Conservation (phyloP, 2,329 filamentous ascomycete species). For the Didymella lethalis region DNA sequence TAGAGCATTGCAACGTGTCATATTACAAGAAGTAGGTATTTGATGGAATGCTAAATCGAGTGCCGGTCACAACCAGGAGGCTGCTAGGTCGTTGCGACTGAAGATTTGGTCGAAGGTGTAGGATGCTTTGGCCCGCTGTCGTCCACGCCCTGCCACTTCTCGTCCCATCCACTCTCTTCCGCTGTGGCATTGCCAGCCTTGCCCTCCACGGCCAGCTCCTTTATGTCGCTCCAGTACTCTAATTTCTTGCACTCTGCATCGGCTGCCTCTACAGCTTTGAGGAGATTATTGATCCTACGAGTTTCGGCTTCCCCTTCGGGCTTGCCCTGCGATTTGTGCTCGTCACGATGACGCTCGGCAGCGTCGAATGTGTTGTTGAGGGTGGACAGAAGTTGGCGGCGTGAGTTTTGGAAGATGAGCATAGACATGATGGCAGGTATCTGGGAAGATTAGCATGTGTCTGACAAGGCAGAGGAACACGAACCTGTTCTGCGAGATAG, state of each 20-base stretch:
- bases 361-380: slow-evolving; percentile 67
- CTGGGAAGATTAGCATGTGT: slow-evolving; percentile 31
- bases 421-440: slow-evolving; percentile 62
- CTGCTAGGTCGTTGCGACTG: not conserved
- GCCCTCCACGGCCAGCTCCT: slow-evolving; percentile 53
- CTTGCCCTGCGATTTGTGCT: slow-evolving; percentile 53
- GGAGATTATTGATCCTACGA: slow-evolving; percentile 71
- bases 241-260: slow-evolving; percentile 81
- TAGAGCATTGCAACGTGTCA: not conserved
- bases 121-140: slow-evolving; percentile 46
- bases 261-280: slow-evolving; percentile 75
- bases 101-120: slow-evolving; percentile 4
- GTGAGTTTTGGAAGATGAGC: slow-evolving; percentile 89
- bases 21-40: slow-evolving; percentile 18
- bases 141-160: slow-evolving; percentile 51
- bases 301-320: slow-evolving; percentile 57
- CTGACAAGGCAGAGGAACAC: slow-evolving; percentile 4
- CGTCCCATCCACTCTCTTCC: slow-evolving; percentile 45
- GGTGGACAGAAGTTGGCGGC: slow-evolving; percentile 75
- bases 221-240: slow-evolving; percentile 84
- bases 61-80: not conserved
- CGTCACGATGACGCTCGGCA: slow-evolving; percentile 59
- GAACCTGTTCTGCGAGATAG: slow-evolving; percentile 71
- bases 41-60: not conserved
- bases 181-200: slow-evolving; percentile 46